Conservation (phyloP, 202 grass and related monocot genomes). For the Miscanthus sacchariflorus region DNA sequence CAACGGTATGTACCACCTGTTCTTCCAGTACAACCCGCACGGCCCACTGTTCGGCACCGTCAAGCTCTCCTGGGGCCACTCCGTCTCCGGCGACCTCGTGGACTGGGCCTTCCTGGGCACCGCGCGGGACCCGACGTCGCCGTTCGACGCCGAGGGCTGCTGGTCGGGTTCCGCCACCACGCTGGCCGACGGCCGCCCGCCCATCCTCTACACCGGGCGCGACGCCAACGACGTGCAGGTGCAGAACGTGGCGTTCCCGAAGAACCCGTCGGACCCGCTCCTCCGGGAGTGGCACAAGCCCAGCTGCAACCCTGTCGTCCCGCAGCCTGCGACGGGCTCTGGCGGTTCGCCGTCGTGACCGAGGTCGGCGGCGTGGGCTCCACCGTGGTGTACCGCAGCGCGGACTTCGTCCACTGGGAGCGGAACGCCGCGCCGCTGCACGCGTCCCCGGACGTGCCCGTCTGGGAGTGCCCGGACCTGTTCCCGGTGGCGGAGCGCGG, state of each 20-base stretch:
- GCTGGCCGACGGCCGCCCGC: conserved; percentile 19
- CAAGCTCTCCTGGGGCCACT: conserved; percentile 63
- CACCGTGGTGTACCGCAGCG: conserved; percentile 54
- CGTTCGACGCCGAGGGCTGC: conserved; percentile 54
- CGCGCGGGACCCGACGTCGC: conserved; percentile 41
- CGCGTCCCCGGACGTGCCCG: conserved; percentile 31
- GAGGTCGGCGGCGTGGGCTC: conserved; percentile 46
- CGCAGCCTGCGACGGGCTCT: conserved; percentile 46
- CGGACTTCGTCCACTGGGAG: conserved; percentile 54
- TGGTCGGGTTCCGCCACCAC: conserved; percentile 57
- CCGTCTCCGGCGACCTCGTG: conserved; percentile 62
- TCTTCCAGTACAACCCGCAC: conserved; percentile 67
- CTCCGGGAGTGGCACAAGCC: conserved; percentile 58
- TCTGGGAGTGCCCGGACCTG: conserved; percentile 69
- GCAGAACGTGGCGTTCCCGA: conserved; percentile 61
- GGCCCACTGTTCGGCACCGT: conserved; percentile 39
- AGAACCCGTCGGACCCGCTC: conserved; percentile 50
- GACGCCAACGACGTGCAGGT: conserved; percentile 43
- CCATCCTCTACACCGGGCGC: conserved; percentile 59
- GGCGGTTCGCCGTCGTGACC: conserved; percentile 48
- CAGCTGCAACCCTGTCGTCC: conserved; percentile 52
- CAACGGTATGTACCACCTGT: conserved; percentile 64
- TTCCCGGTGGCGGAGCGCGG: conserved; percentile 57
- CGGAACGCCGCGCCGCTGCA: conserved; percentile 45
- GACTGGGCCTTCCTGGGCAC: conserved; percentile 63